phyloP scores from a whole-genome alignment of 1,139 yeast genomes.

The Waltiozyma sp. region DNA sequence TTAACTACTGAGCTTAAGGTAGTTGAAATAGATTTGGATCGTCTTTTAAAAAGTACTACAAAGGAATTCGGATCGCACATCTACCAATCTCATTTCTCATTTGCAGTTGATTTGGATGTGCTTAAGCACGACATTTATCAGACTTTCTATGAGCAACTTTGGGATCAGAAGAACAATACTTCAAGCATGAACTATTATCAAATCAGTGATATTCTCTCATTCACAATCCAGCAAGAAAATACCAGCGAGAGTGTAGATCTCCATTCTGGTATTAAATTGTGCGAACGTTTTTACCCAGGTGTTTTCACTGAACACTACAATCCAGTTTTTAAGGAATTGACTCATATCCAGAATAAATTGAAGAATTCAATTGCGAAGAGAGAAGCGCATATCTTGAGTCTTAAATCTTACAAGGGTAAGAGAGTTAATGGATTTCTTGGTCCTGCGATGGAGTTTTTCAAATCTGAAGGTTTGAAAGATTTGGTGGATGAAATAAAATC shows the following conservation, averaged over 20 bases:
- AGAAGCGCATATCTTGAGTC: constrained; percentile 15
- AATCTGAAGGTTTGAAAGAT: constrained; percentile 4
- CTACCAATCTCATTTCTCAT: neutral
- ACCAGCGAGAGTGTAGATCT: constrained; percentile 16
- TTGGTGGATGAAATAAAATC: neutral
- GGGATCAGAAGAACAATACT: constrained; percentile 3
- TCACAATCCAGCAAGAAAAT: constrained; percentile 27
- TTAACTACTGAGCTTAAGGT: constrained; percentile 14
- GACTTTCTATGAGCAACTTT: neutral
- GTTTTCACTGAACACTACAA: constrained; percentile 26
- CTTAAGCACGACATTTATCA: neutral
- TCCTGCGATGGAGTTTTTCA: constrained; percentile 19
- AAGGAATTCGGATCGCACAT: constrained; percentile 2
- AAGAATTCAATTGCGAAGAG: constrained; percentile 17
- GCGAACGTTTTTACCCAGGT: constrained; percentile 33
- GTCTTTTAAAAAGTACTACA: constrained; percentile 10
- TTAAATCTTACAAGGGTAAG: constrained; percentile 25
- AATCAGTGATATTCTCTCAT: constrained; percentile 28
- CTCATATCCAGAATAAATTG: constrained; percentile 9
- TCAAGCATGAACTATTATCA: constrained; percentile 9
- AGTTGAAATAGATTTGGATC: constrained; percentile 7
- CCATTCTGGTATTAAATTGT: constrained; percentile 23
- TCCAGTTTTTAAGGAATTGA: constrained; percentile 13
- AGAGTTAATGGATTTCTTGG: constrained; percentile 22
- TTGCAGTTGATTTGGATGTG: neutral